phyloP scores from a whole-genome alignment of 305 asterid species.

The Solanum hybrid region DNA sequence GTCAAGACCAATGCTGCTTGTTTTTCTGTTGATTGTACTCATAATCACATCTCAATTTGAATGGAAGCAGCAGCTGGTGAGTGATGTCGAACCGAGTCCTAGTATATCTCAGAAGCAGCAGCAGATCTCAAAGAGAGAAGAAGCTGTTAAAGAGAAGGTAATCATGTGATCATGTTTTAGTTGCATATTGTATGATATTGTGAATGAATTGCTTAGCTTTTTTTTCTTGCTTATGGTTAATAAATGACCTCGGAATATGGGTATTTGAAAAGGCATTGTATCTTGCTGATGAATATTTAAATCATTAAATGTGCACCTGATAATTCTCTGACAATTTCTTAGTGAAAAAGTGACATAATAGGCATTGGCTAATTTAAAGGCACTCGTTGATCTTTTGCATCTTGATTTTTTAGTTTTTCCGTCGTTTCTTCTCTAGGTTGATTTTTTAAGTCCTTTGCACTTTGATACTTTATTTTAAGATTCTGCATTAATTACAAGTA shows the following conservation, averaged over 20 bases:
- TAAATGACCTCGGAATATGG: not conserved
- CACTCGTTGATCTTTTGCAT: not conserved
- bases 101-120: slow-evolving; percentile 64
- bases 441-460: not conserved
- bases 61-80: slow-evolving; percentile 73
- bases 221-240: not conserved
- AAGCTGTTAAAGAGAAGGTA: slow-evolving; percentile 84
- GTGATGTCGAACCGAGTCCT: slow-evolving; percentile 52
- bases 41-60: slow-evolving; percentile 79
- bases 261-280: not conserved
- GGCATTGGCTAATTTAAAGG: not conserved
- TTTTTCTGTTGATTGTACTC: slow-evolving; percentile 59
- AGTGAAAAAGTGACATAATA: not conserved
- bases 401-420: not conserved
- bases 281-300: not conserved
- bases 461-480: not conserved
- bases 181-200: not conserved
- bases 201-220: not conserved
- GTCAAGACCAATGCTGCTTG: slow-evolving; percentile 80
- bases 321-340: not conserved
- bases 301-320: not conserved
- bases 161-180: not conserved
- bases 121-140: slow-evolving; percentile 57
- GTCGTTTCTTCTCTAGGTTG: not conserved
- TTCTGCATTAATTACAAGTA: not conserved